phyloP scores from a whole-genome alignment of 176 grass and related monocot species.

The Hordeum vulgare region MorexV3_pseudomolecules_assembly NC_058519.1:663580449-663580948 shows the following conservation, averaged over 20 bases:
- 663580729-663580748: too few relatives aligned
- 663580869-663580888: too few relatives aligned
- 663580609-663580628: too few relatives aligned
- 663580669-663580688: neutral
- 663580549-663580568: neutral
- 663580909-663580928: too few relatives aligned
- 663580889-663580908: too few relatives aligned
- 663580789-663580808: neutral
- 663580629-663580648: neutral
- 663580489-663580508: conserved; percentile 49
- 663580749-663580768: neutral
- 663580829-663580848: neutral
- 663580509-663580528: conserved; percentile 18
- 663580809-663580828: neutral
- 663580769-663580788: neutral
- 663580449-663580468: conserved; percentile 98
- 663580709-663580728: neutral
- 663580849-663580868: too few relatives aligned
- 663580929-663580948: too few relatives aligned
- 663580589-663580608: too few relatives aligned
- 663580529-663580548: conserved; percentile 25
- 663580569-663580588: too few relatives aligned
- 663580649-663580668: neutral
- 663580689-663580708: neutral
- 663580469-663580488: conserved; percentile 87